phyloP scores from a whole-genome alignment of 1,284 basidiomycete species.

The Phlebopus sp. region DNA sequence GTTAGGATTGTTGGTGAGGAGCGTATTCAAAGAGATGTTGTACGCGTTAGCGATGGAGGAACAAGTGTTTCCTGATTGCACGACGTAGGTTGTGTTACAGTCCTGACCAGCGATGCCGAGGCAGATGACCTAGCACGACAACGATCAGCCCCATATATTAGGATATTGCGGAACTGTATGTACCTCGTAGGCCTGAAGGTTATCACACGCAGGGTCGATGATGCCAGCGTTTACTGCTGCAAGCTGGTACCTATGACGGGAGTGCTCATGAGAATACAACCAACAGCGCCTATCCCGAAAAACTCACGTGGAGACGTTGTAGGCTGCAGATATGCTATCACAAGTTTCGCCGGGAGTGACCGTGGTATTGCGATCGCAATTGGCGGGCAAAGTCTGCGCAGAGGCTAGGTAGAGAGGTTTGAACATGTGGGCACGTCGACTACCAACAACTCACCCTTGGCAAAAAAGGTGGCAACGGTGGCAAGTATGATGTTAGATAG shows the following conservation, averaged over 20 bases:
- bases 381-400: conserved; percentile 14
- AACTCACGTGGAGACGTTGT: conserved; percentile 44
- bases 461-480: conserved; percentile 3
- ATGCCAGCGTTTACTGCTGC: conserved; percentile 34
- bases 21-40: conserved; percentile 37
- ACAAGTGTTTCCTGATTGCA: conserved; percentile 42
- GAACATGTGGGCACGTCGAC: not conserved
- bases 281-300: too few relatives aligned
- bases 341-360: conserved; percentile 39
- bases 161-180: not conserved
- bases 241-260: conserved; percentile 38
- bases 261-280: not conserved
- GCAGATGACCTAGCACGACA: conserved; percentile 34
- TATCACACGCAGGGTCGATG: conserved; percentile 37
- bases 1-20: conserved; percentile 56
- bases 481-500: conserved; percentile 15
- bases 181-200: conserved; percentile 34
- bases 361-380: conserved; percentile 41
- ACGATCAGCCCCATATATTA: not conserved
- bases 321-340: conserved; percentile 41
- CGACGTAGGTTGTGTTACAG: conserved; percentile 39
- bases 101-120: conserved; percentile 44
- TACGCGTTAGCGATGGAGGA: conserved; percentile 33
- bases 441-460: conserved; percentile 16
- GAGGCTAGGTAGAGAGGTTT: not conserved